Evolutionary conservation across 2,329 filamentous ascomycete species (phyloP), one percentile per base, ranked within the genome.

Genomic region (Ophiostoma ips): DNA sequence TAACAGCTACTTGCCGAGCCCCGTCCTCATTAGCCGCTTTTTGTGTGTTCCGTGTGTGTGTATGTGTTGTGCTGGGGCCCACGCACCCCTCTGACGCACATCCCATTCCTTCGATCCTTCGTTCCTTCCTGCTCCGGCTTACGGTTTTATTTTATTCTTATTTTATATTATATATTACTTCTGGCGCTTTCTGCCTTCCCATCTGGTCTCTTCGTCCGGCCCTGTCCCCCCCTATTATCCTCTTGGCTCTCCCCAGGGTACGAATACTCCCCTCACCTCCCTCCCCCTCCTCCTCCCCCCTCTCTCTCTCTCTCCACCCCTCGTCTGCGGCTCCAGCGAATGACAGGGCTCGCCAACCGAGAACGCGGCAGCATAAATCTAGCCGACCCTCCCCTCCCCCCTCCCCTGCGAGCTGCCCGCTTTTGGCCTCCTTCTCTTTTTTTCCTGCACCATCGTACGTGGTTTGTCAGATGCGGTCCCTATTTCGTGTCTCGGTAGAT

Each of bases 1-100:
- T 62, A 62, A 52, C 54, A 53, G 60, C 41, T 51, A 60, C 56
- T 59, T 62, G 60, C 60, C 61, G 61, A 59, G 54, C 58, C 57
- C 57, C 54, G 56, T 48, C 46, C 55, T 56, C 58, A 60, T 60
- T 59, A 61, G 58, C 55, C 58, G 55, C 54, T 58, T 60, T 55
- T n/a, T n/a, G n/a, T n/a, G n/a, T n/a, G n/a, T n/a, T n/a, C n/a
- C n/a, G n/a, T n/a, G n/a, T n/a, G n/a, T n/a, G n/a, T n/a, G n/a
- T n/a, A n/a, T n/a, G n/a, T n/a, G n/a, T n/a, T n/a, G n/a, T n/a
- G 55, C 55, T 57, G 55, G 56, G 54, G 55, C 50, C 49, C 41
- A 44, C 38, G 8, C 24, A 8, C 24, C 24, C 24, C 24, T 4
- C 24, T 55, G 48, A 50, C 38, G 44, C 37, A 21, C 49, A 41